Conservation (phyloP, 148 eudicot species). For the Camellia granthamiana region DNA sequence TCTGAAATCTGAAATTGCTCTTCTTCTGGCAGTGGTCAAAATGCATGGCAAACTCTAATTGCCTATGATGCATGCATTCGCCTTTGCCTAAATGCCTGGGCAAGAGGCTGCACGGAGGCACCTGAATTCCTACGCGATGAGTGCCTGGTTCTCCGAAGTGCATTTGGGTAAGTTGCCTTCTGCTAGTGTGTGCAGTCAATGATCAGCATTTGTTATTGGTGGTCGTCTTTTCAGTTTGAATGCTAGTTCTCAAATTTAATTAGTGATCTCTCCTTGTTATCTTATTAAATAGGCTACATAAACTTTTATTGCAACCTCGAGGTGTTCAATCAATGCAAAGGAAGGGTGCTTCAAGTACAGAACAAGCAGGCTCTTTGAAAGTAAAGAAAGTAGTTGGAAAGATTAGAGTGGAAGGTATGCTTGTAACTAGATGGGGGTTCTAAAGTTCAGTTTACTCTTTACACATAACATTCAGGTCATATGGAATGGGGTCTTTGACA, state of each 20-base stretch:
- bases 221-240: background rate
- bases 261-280: background rate
- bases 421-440: background rate
- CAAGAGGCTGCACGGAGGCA: constrained; percentile 76
- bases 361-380: constrained; percentile 48
- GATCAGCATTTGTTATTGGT: background rate
- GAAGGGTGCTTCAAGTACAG: constrained; percentile 25
- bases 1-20: background rate
- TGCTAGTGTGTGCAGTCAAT: background rate
- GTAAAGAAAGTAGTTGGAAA: constrained; percentile 54
- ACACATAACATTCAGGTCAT: background rate
- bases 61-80: constrained; percentile 92
- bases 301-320: constrained; percentile 64
- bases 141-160: constrained; percentile 64
- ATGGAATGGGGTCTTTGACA: background rate
- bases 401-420: constrained; percentile 74
- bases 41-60: constrained; percentile 73
- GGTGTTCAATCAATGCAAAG: constrained; percentile 37
- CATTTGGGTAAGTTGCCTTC: constrained; percentile 65
- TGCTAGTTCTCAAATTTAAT: background rate
- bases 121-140: constrained; percentile 79
- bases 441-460: background rate
- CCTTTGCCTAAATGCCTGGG: constrained; percentile 75
- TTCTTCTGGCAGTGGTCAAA: constrained; percentile 52
- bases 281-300: constrained; percentile 52